Conservation (phyloP, 257 asterid genomes). For the Scutellaria barbata region DNA sequence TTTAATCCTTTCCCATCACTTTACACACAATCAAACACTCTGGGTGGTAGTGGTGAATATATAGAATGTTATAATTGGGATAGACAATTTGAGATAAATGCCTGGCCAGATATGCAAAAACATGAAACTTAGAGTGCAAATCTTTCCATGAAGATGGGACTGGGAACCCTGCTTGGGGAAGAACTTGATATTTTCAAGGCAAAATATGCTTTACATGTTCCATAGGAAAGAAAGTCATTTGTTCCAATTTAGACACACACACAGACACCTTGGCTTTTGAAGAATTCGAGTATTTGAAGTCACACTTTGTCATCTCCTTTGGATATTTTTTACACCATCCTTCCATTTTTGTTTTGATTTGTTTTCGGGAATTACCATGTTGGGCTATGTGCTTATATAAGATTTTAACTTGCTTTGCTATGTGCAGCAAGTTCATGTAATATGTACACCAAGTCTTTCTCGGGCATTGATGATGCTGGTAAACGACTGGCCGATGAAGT, state of each 20-base stretch:
- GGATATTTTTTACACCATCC: background rate
- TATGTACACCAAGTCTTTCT: slow-evolving; percentile 79
- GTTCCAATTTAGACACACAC: slow-evolving; percentile 2
- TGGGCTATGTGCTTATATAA: background rate
- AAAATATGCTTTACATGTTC: slow-evolving; percentile 4
- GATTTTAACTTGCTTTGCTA: slow-evolving; percentile 34
- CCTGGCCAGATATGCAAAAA: background rate
- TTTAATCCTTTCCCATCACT: slow-evolving; percentile 4
- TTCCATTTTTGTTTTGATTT: background rate
- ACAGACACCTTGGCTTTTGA: slow-evolving; percentile 5
- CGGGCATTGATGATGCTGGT: slow-evolving; percentile 91
- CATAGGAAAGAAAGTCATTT: background rate
- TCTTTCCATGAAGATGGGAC: slow-evolving; percentile 7
- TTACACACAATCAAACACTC: background rate
- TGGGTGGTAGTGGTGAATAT: background rate
- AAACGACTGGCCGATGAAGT: slow-evolving; percentile 95
- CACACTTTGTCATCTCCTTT: background rate
- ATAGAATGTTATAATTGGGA: background rate
- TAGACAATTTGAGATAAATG: background rate
- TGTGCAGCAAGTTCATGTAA: slow-evolving; percentile 89
- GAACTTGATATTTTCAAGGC: slow-evolving; percentile 6
- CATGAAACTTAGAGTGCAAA: slow-evolving; percentile 19
- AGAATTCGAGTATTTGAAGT: background rate
- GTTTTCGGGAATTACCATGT: background rate
- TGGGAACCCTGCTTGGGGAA: slow-evolving; percentile 6